Percentiles rank a stretch among this genome's conserved stretches.
These are phyloP conservation scores for Trichosanthes cucumerina DNA, from an alignment of 306 rosid species.

Conservation along the genomic window DNA sequence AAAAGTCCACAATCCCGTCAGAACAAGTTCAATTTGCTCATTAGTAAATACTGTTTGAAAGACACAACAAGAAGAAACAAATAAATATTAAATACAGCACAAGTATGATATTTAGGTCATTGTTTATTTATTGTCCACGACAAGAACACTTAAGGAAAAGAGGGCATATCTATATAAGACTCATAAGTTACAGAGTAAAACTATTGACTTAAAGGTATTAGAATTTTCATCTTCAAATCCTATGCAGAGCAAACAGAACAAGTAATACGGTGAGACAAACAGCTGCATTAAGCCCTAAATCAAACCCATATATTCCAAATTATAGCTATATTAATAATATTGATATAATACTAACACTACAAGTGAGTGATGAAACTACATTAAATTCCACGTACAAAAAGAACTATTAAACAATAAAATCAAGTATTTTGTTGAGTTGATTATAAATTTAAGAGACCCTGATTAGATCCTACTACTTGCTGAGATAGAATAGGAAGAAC, in stretches of 20 bases:
- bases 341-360: neutral
- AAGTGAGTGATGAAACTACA: neutral
- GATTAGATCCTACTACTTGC: neutral
- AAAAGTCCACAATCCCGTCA: slow-evolving; percentile 19
- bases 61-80: neutral
- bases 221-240: neutral
- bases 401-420: neutral
- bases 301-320: neutral
- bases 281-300: neutral
- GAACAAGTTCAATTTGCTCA: slow-evolving; percentile 7
- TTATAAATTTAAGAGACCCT: neutral
- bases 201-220: neutral
- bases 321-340: neutral
- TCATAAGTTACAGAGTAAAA: neutral
- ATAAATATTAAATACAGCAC: neutral
- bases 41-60: neutral
- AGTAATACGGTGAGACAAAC: neutral
- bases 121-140: neutral
- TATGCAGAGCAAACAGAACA: neutral
- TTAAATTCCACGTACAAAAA: neutral
- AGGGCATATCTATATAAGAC: neutral
- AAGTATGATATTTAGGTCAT: neutral
- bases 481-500: neutral
- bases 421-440: neutral
- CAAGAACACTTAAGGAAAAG: neutral